Base-by-base conservation (phyloP, 306 rosid genomes). In the Quercus gilva region DNA sequence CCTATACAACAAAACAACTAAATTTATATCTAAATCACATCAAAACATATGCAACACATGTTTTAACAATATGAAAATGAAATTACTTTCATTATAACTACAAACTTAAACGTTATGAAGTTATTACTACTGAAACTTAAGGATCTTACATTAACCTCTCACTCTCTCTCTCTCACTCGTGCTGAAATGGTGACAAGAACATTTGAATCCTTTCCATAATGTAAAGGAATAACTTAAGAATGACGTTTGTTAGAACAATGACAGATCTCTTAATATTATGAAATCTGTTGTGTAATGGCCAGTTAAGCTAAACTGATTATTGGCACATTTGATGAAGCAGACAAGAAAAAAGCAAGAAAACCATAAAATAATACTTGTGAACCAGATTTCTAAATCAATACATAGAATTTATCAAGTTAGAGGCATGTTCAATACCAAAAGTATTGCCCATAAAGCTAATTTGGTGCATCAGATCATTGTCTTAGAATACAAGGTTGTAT, bases 1-100 rank as follows among this genome's bases (percentile, higher is more conserved):
- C 99, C 99, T 94, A 76, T 45, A 79, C 78, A 73, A 57, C 65
- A 81, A 23, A 75, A 21, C 57, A 80, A 67, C 60, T 26, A 35
- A 2, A 8, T 65, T 74, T 55, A 73, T 74, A n/a, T 57, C 31
- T 58, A 29, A 71, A 67, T 65, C 60, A 28, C 56, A 64, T 43
- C 51, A n/a, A 74, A 74, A 74, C 13, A 13, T 41, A 74, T 15
- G 31, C 57, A 37, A 33, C 69, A 28, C n/a, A 23, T 60, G 14
- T 11, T 60, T 60, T 4, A 60, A 23, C 28, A 60, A 60, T 4
- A 60, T 60, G 31, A 12, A 60, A 25, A 25, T 59, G 6, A 59
- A 21, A 23, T 11, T 59, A 3, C 13, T 59, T 23, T 1, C 25
- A 60, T 0, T 60, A 25, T 12, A 60, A 25, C 18, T 10, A 60